A percentile compares a stretch with the other conserved stretches of the same genome.
Conservation (phyloP, 371 early-diverging fungal genomes). For the Haplosporangium sp. region DNA sequence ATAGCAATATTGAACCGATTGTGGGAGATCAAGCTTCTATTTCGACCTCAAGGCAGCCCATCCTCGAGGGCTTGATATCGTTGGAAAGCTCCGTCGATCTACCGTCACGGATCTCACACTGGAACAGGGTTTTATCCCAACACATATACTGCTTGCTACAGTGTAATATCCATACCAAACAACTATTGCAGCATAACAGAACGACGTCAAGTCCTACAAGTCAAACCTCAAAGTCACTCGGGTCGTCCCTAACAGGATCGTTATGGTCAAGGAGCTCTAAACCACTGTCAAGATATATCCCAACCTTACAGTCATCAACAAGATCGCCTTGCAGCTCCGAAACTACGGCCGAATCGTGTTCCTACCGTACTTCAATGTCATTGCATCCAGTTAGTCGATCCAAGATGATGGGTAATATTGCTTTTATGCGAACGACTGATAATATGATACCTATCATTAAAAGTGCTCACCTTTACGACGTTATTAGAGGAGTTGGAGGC, state of each 20-base stretch:
- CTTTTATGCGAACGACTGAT: no score
- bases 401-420: not conserved
- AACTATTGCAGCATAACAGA: not conserved
- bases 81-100: not conserved
- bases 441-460: no score
- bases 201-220: not conserved
- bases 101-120: not conserved
- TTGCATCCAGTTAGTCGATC: not conserved
- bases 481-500: constrained; percentile 9
- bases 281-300: not conserved
- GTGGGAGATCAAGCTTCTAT: no score
- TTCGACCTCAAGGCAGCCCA: no score
- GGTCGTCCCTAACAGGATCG: not conserved
- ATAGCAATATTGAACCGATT: no score
- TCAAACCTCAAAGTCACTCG: not conserved
- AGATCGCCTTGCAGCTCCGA: not conserved
- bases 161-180: not conserved
- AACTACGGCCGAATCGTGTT: not conserved
- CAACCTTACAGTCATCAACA: not conserved
- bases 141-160: not conserved
- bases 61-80: no score
- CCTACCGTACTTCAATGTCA: not conserved
- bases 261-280: no score
- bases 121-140: not conserved
- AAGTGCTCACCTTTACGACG: not conserved